Conservation (phyloP, 2,329 filamentous ascomycete species). For the Macrophomina pseudophaseolina region DNA sequence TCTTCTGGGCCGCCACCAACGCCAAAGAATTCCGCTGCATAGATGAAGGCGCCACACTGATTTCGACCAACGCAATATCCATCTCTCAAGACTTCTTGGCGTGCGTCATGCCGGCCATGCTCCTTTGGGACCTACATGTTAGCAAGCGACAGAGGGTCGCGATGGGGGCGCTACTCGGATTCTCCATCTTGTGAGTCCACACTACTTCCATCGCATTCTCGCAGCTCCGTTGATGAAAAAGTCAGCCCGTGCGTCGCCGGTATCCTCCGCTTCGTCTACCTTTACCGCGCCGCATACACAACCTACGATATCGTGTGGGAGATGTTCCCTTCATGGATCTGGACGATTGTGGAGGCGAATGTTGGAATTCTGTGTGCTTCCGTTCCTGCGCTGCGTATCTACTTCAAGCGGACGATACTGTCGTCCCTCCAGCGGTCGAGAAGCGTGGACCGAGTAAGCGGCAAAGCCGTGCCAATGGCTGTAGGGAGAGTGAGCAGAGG, state of each 20-base stretch:
- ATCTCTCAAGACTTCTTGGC: slow-evolving; percentile 49
- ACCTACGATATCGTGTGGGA: slow-evolving; percentile 49
- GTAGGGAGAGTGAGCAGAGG: neutral
- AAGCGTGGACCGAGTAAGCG: neutral
- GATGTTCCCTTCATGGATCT: slow-evolving; percentile 46
- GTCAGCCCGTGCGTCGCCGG: slow-evolving; percentile 42
- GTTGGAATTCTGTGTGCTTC: slow-evolving; percentile 50
- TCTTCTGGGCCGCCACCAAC: slow-evolving; percentile 18
- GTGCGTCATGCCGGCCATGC: slow-evolving; percentile 48
- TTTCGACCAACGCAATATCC: slow-evolving; percentile 46
- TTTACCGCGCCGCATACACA: slow-evolving; percentile 39
- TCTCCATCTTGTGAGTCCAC: slow-evolving; percentile 48
- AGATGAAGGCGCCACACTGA: slow-evolving; percentile 44
- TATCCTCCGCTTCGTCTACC: slow-evolving; percentile 45
- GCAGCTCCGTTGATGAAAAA: neutral
- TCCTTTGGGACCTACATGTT: slow-evolving; percentile 52
- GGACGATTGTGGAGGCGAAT: slow-evolving; percentile 49
- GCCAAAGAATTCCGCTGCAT: slow-evolving; percentile 34
- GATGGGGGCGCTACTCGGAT: slow-evolving; percentile 50
- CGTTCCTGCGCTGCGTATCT: slow-evolving; percentile 50
- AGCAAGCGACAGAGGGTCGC: slow-evolving; percentile 50
- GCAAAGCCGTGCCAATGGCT: neutral
- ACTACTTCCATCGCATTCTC: neutral
- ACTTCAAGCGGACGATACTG: slow-evolving; percentile 32
- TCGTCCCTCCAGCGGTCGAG: neutral